Evolutionary conservation across 2,329 filamentous ascomycete genomes (phyloP).

Genomic region (Monosporascus sp.): DNA sequence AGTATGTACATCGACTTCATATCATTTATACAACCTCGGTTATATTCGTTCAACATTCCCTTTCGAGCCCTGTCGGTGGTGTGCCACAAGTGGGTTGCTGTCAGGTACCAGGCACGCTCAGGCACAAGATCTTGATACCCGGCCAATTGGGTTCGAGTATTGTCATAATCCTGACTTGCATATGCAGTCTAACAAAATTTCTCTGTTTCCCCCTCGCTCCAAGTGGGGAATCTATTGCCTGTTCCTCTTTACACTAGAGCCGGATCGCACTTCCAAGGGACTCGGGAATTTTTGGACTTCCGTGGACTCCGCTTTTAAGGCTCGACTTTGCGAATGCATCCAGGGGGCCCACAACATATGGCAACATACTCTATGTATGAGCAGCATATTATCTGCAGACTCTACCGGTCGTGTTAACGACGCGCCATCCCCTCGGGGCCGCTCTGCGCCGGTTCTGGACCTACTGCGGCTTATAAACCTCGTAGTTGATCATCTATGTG

Average conservation of each 20-base stretch:
- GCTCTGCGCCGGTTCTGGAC: neutral
- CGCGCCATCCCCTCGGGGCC: neutral
- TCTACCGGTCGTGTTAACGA: neutral
- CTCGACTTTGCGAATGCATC: neutral
- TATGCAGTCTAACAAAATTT: slow-evolving; percentile 10
- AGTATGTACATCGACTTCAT: too few species aligned
- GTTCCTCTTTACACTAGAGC: slow-evolving; percentile 1
- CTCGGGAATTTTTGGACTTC: neutral
- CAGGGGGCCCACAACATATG: neutral
- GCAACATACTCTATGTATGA: neutral
- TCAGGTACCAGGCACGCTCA: slow-evolving; percentile 20
- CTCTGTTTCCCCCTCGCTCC: slow-evolving; percentile 6
- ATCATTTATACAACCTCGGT: neutral
- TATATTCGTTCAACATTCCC: neutral
- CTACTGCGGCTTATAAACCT: neutral
- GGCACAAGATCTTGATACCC: slow-evolving; percentile 1
- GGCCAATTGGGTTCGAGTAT: slow-evolving; percentile 14
- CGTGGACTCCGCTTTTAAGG: neutral
- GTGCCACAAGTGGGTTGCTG: slow-evolving; percentile 17
- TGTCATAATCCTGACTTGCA: slow-evolving; percentile 6
- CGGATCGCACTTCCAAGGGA: too few species aligned
- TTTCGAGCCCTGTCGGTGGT: slow-evolving; percentile 4
- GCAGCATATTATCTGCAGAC: neutral
- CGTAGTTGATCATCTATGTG: neutral
- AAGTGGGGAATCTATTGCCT: slow-evolving; percentile 10